Evolutionary conservation across 176 grass and related monocot species (phyloP).

Genomic region (Areca catechu): DNA sequence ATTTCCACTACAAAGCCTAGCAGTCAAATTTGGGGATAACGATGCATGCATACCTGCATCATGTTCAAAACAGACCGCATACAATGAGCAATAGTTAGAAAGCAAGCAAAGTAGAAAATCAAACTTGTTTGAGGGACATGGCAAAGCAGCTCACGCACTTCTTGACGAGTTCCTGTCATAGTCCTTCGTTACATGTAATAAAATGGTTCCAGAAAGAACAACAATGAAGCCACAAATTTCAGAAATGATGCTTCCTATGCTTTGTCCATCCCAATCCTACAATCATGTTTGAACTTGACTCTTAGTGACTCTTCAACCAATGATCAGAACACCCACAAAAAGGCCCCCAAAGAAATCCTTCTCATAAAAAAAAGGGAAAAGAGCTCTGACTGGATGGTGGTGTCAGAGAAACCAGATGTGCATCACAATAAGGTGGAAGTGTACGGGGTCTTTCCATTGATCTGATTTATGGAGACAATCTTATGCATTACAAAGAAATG

Average conservation of each 20-base stretch:
- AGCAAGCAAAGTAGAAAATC: conserved; percentile 18
- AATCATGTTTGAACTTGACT: conserved; percentile 1
- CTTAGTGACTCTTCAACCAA: too few species aligned
- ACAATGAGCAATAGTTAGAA: neutral
- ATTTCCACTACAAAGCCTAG: conserved; percentile 43
- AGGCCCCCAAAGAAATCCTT: too few species aligned
- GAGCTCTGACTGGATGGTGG: too few species aligned
- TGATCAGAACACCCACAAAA: too few species aligned
- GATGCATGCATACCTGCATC: conserved; percentile 55
- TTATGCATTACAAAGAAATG: too few species aligned
- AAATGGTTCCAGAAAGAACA: conserved; percentile 77
- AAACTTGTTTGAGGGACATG: neutral
- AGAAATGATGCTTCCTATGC: conserved; percentile 68
- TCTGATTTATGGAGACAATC: too few species aligned
- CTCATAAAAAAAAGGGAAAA: too few species aligned
- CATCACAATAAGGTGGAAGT: too few species aligned
- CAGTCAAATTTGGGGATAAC: conserved; percentile 63
- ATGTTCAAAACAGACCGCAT: neutral
- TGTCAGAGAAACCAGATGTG: too few species aligned
- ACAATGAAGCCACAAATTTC: conserved; percentile 94
- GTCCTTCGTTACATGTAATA: conserved; percentile 88
- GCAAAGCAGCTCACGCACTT: conserved; percentile 24
- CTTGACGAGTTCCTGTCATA: conserved; percentile 59
- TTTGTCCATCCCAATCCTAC: conserved; percentile 94
- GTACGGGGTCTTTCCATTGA: too few species aligned